These are phyloP conservation scores for Ogataea methanolica DNA, from an alignment of 805 yeast species.

Conservation along the genomic window DNA sequence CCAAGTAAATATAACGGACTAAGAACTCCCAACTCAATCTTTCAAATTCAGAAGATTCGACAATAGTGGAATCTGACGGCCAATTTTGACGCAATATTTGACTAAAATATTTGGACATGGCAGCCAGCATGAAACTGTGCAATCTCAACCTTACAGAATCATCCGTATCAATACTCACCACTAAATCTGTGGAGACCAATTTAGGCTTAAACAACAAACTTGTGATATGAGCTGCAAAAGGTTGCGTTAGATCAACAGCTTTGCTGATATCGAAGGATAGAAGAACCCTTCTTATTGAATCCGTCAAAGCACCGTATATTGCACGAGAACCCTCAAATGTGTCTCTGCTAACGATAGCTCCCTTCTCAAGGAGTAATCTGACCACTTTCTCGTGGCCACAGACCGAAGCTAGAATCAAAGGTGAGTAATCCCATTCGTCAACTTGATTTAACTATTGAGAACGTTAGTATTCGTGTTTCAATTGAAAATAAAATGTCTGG, in stretches of 20 bases:
- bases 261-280: constrained; percentile 62
- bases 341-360: constrained; percentile 76
- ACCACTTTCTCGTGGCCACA: constrained; percentile 74
- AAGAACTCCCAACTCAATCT: constrained; percentile 31
- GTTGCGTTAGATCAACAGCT: constrained; percentile 61
- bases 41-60: constrained; percentile 11
- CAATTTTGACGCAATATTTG: not conserved
- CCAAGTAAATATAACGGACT: constrained; percentile 23
- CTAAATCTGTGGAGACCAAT: constrained; percentile 31
- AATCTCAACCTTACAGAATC: constrained; percentile 16
- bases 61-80: not conserved
- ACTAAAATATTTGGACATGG: constrained; percentile 15
- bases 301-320: constrained; percentile 73
- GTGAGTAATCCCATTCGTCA: constrained; percentile 74
- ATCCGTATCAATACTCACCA: constrained; percentile 20
- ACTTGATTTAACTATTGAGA: constrained; percentile 35
- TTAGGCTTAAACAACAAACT: constrained; percentile 32
- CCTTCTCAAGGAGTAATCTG: constrained; percentile 52
- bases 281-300: constrained; percentile 54
- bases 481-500: not conserved
- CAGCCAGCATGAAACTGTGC: constrained; percentile 40
- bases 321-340: constrained; percentile 78
- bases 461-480: not conserved
- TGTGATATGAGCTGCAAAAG: constrained; percentile 68
- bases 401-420: constrained; percentile 64